Conservation (phyloP, 768 basidiomycete species). For the Mycena pura region DNA sequence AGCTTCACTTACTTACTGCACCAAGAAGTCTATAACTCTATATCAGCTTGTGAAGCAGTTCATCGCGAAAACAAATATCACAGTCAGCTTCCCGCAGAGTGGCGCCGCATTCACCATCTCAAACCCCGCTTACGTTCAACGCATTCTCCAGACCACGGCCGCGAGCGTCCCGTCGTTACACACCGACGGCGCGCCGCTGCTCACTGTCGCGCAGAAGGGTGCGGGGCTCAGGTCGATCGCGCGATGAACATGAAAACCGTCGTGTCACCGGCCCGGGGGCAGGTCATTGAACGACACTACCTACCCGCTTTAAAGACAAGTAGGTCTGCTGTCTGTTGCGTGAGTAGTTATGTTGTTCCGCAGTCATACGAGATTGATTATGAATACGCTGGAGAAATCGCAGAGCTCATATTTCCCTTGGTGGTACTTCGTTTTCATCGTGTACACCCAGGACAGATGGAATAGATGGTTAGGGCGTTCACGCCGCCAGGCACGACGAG, state of each 20-base stretch:
- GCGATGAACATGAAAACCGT: slow-evolving; percentile 46
- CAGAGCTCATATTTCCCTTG: no score
- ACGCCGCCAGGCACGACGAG: slow-evolving; percentile 45
- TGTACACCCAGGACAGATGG: slow-evolving; percentile 39
- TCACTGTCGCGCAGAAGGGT: slow-evolving; percentile 44
- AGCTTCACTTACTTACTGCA: slow-evolving; percentile 33
- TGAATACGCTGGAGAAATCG: slow-evolving; percentile 42
- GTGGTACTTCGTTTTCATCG: slow-evolving; percentile 45
- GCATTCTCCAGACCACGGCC: slow-evolving; percentile 16
- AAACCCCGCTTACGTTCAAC: slow-evolving; percentile 53
- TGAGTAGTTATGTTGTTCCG: neutral
- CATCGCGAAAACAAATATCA: slow-evolving; percentile 33
- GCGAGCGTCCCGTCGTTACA: slow-evolving; percentile 3
- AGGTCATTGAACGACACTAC: slow-evolving; percentile 57
- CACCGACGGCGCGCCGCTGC: slow-evolving; percentile 35
- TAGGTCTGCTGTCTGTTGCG: neutral
- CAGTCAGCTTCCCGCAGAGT: slow-evolving; percentile 41
- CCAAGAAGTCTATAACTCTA: slow-evolving; percentile 40
- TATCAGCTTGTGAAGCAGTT: slow-evolving; percentile 42
- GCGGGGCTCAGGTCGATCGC: slow-evolving; percentile 48
- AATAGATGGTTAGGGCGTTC: slow-evolving; percentile 42
- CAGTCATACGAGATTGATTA: slow-evolving; percentile 42
- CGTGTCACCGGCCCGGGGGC: slow-evolving; percentile 47
- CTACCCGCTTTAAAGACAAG: slow-evolving; percentile 43
- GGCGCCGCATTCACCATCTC: slow-evolving; percentile 44